These are phyloP conservation scores for Funneliformis geosporum DNA, from an alignment of 192 early-diverging fungal genomes.

Conservation along the genomic window DNA sequence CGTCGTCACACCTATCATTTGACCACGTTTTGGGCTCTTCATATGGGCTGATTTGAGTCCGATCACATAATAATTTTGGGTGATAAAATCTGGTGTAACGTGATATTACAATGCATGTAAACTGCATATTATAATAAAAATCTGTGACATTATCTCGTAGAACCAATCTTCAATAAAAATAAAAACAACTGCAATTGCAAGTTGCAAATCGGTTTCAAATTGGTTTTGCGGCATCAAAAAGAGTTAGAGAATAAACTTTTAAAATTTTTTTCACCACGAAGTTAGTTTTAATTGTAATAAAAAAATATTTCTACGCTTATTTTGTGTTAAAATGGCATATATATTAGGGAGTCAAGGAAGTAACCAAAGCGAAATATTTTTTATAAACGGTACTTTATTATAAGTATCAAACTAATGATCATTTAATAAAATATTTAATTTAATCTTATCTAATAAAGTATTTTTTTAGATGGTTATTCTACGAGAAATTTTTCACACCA, in stretches of 20 bases:
- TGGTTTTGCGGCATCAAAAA: neutral
- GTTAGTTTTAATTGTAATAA: too few species aligned
- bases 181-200: neutral
- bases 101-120: neutral
- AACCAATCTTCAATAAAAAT: neutral
- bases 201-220: neutral
- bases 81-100: neutral
- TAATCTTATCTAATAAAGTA: too few species aligned
- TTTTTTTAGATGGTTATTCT: too few species aligned
- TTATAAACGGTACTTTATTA: neutral
- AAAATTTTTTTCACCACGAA: too few species aligned
- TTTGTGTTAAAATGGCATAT: neutral
- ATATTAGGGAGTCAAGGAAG: neutral
- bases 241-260: too few species aligned
- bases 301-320: too few species aligned
- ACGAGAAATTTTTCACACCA: too few species aligned
- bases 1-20: too few species aligned
- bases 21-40: too few species aligned
- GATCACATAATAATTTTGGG: neutral
- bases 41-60: neutral
- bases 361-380: neutral
- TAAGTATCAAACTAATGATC: too few species aligned
- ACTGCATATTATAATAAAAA: neutral
- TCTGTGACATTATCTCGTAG: neutral
- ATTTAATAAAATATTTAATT: too few species aligned